Base-by-base conservation (phyloP, 2,329 filamentous ascomycete species). In the Didymella keratinophila region DNA sequence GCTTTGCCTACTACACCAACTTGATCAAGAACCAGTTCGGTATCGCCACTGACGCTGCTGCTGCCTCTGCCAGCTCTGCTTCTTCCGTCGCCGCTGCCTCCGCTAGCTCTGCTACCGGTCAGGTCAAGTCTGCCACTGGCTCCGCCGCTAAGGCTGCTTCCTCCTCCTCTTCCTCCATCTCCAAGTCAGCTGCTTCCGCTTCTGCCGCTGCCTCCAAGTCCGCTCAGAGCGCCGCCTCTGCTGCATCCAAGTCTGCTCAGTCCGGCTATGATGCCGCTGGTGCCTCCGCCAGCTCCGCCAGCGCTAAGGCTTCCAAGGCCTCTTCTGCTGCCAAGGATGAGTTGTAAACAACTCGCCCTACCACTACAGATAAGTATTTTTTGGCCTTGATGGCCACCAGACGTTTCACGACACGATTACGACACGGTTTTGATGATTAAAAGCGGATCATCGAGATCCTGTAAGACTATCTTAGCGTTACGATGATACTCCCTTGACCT, bases 1-100 rank as follows among this genome's bases (percentile, higher is more conserved):
- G 65, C 37, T 68, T 72, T 21, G 67, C 65, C 25, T 66, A 67
- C 47, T 75, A 74, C 67, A 67, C 67, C 71, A 75, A 81, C 65
- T 76, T 74, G 69, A 65, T 78, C 62, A 75, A 78, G 73, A 74
- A 76, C 60, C 73, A 81, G 67, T 58, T 81, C 56, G 80, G 80
- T 51, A 66, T 82, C 32, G 78, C 76, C 58, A 78, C 73, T 36
- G 63, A 61, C 14, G 68, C 69, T 37, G 70, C 64, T 41, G 62
- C 62, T 50, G 62, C 57, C 54, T 67, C 67, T 34, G 66, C 62
- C 32, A 61, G 64, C 46, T 60, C 63, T 61, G 69, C 65, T 39
- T 67, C 63, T 27, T 66, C 69, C 53, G 68, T 69, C 20, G 70
- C 64, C 51, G 62, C 62, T 45, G 62, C 56, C 57, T 67, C 67